Percentiles rank a stretch among this genome's conserved stretches.
Evolutionary conservation across 768 basidiomycete species (phyloP).

Genomic region (Clavulina sp.): DNA sequence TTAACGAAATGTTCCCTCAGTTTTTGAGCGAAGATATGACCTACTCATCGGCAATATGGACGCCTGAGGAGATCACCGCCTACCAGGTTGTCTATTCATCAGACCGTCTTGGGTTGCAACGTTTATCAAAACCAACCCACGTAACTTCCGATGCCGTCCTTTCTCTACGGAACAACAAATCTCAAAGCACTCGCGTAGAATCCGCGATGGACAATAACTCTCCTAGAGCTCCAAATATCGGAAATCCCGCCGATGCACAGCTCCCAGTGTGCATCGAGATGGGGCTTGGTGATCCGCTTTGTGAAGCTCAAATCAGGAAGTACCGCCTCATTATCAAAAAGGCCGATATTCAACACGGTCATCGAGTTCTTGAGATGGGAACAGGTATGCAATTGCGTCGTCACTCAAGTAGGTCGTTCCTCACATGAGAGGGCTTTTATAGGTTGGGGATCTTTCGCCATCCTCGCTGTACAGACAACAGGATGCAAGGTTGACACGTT

Average conservation of each 20-base stretch:
- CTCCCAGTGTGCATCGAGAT: neutral
- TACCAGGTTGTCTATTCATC: too few relatives aligned
- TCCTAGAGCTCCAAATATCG: too few relatives aligned
- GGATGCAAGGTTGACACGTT: conserved; percentile 25
- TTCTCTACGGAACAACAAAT: neutral
- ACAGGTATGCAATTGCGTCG: too few relatives aligned
- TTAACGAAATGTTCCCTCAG: conserved; percentile 19
- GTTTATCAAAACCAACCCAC: too few relatives aligned
- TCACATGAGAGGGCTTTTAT: too few relatives aligned
- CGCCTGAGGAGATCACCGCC: too few relatives aligned
- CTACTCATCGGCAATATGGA: conserved; percentile 25
- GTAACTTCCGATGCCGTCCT: too few relatives aligned
- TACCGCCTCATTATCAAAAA: conserved; percentile 21
- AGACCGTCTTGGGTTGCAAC: too few relatives aligned
- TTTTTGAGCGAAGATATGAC: conserved; percentile 24
- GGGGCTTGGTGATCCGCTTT: conserved; percentile 15
- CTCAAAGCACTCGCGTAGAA: neutral
- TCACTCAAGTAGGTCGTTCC: too few relatives aligned
- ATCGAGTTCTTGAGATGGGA: conserved; percentile 25
- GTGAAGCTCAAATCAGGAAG: conserved; percentile 22
- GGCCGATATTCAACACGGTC: conserved; percentile 20
- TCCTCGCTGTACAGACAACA: neutral
- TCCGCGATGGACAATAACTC: too few relatives aligned
- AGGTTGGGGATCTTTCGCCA: too few relatives aligned
- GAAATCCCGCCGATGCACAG: too few relatives aligned